phyloP scores from a whole-genome alignment of 2,329 filamentous ascomycete genomes.

The Fusarium sp. region DNA sequence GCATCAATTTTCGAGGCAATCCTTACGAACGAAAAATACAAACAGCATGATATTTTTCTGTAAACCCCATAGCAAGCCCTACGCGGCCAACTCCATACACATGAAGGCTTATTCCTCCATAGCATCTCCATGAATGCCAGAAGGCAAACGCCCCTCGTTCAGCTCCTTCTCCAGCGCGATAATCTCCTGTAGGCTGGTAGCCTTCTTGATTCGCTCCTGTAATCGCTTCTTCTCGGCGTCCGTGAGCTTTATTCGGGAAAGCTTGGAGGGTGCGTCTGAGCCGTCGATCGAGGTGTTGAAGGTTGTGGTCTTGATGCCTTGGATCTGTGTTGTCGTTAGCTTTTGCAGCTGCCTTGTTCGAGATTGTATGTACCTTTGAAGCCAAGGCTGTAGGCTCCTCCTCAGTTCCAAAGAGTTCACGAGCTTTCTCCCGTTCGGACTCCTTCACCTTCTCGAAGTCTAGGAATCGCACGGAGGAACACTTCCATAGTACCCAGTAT shows the following conservation, averaged over 20 bases:
- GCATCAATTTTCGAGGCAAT: slow-evolving; percentile 5
- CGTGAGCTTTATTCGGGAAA: slow-evolving; percentile 85
- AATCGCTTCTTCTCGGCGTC: slow-evolving; percentile 88
- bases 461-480: slow-evolving; percentile 86
- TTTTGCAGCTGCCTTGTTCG: background rate
- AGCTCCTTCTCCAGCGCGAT: slow-evolving; percentile 90
- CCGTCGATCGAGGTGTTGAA: slow-evolving; percentile 70
- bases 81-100: slow-evolving; percentile 13
- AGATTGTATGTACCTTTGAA: slow-evolving; percentile 65
- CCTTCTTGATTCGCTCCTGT: slow-evolving; percentile 88
- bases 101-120: slow-evolving; percentile 69
- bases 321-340: slow-evolving; percentile 68
- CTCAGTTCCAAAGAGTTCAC: slow-evolving; percentile 84
- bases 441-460: slow-evolving; percentile 95
- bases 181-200: slow-evolving; percentile 91
- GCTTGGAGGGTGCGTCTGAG: slow-evolving; percentile 66
- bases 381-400: slow-evolving; percentile 86
- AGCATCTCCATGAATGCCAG: slow-evolving; percentile 68
- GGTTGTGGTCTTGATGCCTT: slow-evolving; percentile 83
- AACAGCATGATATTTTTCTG: slow-evolving; percentile 35
- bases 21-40: slow-evolving; percentile 14
- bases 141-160: slow-evolving; percentile 87
- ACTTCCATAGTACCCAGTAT: slow-evolving; percentile 90
- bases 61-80: slow-evolving; percentile 16
- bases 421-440: slow-evolving; percentile 80